These are phyloP conservation scores for Hypomontagnella submonticulosa DNA, from an alignment of 495 filamentous ascomycete genomes.

Conservation along the genomic window DNA sequence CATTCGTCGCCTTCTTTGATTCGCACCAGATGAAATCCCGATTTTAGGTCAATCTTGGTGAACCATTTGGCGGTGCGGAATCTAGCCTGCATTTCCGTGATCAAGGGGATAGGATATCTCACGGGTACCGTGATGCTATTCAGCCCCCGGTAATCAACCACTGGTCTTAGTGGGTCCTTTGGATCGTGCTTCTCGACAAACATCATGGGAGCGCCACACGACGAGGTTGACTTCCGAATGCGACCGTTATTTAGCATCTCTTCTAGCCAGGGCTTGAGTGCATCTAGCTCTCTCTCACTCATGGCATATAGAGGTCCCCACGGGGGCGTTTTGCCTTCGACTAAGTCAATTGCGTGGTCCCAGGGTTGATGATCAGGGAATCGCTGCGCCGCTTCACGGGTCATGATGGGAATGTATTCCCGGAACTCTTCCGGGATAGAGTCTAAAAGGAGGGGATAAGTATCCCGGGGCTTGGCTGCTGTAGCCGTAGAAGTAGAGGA, in stretches of 20 bases:
- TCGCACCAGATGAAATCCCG: neutral
- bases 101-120: neutral
- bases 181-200: neutral
- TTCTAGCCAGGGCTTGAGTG: neutral
- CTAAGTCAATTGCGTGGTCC: neutral
- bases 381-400: neutral
- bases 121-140: neutral
- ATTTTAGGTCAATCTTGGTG: too few species aligned
- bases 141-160: neutral
- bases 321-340: neutral
- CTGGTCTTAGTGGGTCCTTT: neutral
- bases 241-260: neutral
- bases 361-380: neutral
- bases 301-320: neutral
- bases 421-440: neutral
- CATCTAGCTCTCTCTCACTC: neutral
- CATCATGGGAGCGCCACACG: neutral
- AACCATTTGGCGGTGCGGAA: neutral
- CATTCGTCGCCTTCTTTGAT: neutral
- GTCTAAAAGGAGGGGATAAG: too few species aligned
- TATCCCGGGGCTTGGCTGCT: too few species aligned
- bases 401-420: neutral
- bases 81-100: neutral
- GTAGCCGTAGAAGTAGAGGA: too few species aligned
- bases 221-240: neutral